Percentiles rank a stretch among this genome's conserved stretches.
Conservation (phyloP, 306 rosid species). For the Alnus glutinosa region DNA sequence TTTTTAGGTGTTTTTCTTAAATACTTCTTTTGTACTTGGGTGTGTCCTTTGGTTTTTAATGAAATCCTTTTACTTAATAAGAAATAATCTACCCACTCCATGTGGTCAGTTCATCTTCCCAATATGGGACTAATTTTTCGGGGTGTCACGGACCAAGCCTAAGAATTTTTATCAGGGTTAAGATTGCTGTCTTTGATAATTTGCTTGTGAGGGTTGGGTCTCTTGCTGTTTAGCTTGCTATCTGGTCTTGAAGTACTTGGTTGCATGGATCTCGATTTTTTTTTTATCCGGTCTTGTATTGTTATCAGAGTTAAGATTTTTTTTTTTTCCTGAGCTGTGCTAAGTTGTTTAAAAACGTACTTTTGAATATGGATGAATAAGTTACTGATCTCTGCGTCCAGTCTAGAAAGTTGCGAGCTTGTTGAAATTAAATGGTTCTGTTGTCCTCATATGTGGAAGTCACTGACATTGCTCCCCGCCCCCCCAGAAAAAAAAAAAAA, state of each 20-base stretch:
- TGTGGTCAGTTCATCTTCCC: no score
- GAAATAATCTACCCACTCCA: no score
- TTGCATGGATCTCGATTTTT: not conserved
- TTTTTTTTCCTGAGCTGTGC: not conserved
- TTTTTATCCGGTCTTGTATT: not conserved
- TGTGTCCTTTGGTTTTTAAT: no score
- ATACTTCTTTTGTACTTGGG: no score
- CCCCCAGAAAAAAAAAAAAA: not conserved
- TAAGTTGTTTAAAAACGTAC: no score
- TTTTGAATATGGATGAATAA: not conserved
- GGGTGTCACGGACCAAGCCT: no score
- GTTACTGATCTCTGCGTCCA: not conserved
- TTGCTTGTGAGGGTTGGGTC: not conserved
- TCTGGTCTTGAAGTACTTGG: not conserved
- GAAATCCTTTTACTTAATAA: no score
- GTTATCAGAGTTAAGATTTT: no score
- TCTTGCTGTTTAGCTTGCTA: not conserved
- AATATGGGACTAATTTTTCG: no score
- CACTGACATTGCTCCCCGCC: no score
- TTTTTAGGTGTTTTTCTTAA: no score
- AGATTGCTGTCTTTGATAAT: not conserved
- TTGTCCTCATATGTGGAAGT: not conserved
- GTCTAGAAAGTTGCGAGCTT: not conserved
- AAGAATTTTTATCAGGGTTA: not conserved
- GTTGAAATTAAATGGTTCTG: not conserved